Percentiles rank a stretch among this genome's conserved stretches.
These are phyloP conservation scores for Aphanomyces invadans DNA, from an alignment of 352 stramenopile genomes.

Conservation along the genomic window DNA sequence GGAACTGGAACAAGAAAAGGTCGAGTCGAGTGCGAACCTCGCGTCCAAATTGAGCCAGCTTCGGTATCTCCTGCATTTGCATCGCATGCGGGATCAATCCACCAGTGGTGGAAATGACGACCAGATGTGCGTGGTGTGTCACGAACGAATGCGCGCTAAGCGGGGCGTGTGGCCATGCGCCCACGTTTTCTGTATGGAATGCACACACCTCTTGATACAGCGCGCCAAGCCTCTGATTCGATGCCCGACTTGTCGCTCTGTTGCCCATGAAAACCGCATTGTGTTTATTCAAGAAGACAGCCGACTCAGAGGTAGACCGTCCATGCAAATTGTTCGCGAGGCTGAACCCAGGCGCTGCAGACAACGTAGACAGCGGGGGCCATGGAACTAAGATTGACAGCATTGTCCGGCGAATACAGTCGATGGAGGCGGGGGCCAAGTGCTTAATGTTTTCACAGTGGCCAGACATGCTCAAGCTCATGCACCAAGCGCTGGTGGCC, in stretches of 20 bases:
- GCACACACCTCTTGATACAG: slow-evolving; percentile 35
- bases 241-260: slow-evolving; percentile 52
- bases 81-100: slow-evolving; percentile 24
- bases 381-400: slow-evolving; percentile 69
- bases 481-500: slow-evolving; percentile 29
- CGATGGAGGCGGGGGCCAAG: slow-evolving; percentile 63
- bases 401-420: slow-evolving; percentile 41
- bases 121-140: slow-evolving; percentile 66
- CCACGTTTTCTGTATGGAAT: slow-evolving; percentile 68
- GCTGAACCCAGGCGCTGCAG: not conserved
- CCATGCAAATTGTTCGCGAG: no score
- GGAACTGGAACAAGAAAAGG: slow-evolving; percentile 41
- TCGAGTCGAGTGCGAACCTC: slow-evolving; percentile 38
- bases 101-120: slow-evolving; percentile 7
- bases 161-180: slow-evolving; percentile 77
- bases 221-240: slow-evolving; percentile 30
- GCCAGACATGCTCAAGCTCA: slow-evolving; percentile 72
- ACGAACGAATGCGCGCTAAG: slow-evolving; percentile 52
- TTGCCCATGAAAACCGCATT: slow-evolving; percentile 15
- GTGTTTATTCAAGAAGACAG: slow-evolving; percentile 12
- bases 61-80: slow-evolving; percentile 52
- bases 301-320: no score
- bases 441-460: slow-evolving; percentile 89
- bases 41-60: slow-evolving; percentile 44
- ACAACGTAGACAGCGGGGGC: slow-evolving; percentile 23